A percentile compares a stretch with the other conserved stretches of the same genome.
phyloP scores from a whole-genome alignment of 345 rosid genomes.

The Melaleuca quinquenervia region DNA sequence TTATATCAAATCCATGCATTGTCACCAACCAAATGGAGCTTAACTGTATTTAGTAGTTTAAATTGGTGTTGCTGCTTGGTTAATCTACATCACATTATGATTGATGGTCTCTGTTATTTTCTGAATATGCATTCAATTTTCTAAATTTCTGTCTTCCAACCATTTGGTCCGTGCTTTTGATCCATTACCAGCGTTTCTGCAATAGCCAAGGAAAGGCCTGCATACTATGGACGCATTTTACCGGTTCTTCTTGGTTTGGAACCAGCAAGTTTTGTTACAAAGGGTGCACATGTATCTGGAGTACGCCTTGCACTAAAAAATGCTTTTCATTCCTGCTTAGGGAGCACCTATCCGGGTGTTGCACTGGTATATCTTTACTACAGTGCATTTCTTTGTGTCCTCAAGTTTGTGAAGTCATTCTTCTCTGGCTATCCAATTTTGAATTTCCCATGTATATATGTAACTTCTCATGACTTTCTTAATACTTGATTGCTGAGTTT shows the following conservation, averaged over 20 bases:
- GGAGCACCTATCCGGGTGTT: slow-evolving; percentile 85
- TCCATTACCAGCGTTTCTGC: slow-evolving; percentile 59
- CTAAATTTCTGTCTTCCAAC: background rate
- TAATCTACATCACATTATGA: background rate
- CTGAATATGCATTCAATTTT: background rate
- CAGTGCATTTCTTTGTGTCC: background rate
- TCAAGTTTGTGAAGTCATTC: background rate
- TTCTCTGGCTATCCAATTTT: background rate
- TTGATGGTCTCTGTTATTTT: background rate
- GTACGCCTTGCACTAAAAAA: slow-evolving; percentile 60
- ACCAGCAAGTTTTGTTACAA: slow-evolving; percentile 45
- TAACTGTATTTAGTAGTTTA: background rate
- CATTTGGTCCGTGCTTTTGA: background rate
- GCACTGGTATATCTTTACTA: slow-evolving; percentile 66
- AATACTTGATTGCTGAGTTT: background rate
- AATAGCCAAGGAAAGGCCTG: slow-evolving; percentile 82
- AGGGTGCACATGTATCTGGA: slow-evolving; percentile 55
- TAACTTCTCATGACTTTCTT: background rate
- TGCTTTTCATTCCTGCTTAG: slow-evolving; percentile 63
- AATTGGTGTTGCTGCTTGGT: background rate
- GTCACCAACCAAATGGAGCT: background rate
- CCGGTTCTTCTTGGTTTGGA: slow-evolving; percentile 89
- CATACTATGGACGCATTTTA: slow-evolving; percentile 82
- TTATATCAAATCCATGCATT: background rate
- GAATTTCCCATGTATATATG: background rate